These are phyloP conservation scores for Dispira simplex DNA, from an alignment of 192 early-diverging fungal genomes.

Conservation along the genomic window DNA sequence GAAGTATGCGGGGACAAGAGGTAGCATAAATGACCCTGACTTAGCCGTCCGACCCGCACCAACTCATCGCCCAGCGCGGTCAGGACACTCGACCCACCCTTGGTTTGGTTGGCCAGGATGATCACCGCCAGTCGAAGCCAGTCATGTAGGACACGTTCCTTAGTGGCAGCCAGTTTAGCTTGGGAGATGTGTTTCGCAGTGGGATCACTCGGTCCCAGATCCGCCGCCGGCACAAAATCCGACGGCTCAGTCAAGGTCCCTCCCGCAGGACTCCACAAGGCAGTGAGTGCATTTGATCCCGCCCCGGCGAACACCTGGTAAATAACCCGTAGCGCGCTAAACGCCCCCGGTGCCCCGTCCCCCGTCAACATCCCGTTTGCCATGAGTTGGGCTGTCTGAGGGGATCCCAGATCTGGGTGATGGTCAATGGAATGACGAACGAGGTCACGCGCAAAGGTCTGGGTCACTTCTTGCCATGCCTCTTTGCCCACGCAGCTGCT, in stretches of 20 bases:
- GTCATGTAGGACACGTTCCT: slow-evolving; percentile 16
- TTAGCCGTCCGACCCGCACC: slow-evolving; percentile 26
- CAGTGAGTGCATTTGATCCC: slow-evolving; percentile 25
- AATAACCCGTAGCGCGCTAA: neutral
- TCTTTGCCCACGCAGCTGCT: slow-evolving; percentile 75
- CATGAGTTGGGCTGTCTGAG: slow-evolving; percentile 16
- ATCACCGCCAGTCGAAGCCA: slow-evolving; percentile 67
- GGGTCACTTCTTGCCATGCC: slow-evolving; percentile 64
- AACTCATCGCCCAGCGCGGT: slow-evolving; percentile 66
- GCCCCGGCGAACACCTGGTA: slow-evolving; percentile 54
- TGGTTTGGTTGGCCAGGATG: slow-evolving; percentile 73
- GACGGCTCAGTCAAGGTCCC: neutral
- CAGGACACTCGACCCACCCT: slow-evolving; percentile 52
- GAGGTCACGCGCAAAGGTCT: slow-evolving; percentile 43
- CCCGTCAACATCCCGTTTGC: slow-evolving; percentile 20
- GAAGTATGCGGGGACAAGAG: slow-evolving; percentile 46
- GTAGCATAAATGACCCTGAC: slow-evolving; percentile 73
- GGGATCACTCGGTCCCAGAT: neutral
- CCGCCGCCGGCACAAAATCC: neutral
- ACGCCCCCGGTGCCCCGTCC: slow-evolving; percentile 32
- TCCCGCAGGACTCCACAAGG: neutral
- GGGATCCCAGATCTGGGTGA: no score
- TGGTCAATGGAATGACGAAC: slow-evolving; percentile 14
- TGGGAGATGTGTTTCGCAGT: slow-evolving; percentile 1
- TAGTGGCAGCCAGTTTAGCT: neutral